Evolutionary conservation across 192 early-diverging fungal genomes (phyloP), one percentile per base, ranked within the genome.

Genomic region (Podila clonocystis): DNA sequence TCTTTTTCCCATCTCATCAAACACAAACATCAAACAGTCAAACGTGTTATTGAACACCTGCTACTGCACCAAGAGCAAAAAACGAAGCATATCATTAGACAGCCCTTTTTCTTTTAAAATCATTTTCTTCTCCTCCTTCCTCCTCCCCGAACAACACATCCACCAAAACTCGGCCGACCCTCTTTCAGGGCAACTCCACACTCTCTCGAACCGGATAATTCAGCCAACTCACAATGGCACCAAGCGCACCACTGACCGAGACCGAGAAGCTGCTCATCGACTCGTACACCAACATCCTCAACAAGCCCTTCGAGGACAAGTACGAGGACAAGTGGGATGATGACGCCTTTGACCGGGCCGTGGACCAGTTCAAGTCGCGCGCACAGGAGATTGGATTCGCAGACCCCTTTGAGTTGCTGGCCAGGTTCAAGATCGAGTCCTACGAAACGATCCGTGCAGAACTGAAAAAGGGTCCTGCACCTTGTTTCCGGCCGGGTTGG

Each of bases 261-360:
- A 80, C 70, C 8, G 77, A 80, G 36, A 72, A 73, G 57, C 67
- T 69, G 19, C 60, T 80, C 50, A 71, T 80, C 49, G 77, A 80
- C 52, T 70, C 77, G 45, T 80, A 80, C 67, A 80, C 61, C 34
- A 80, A 58, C 2, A 80, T 80, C 67, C 70, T 80, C 30, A 58
- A 69, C 24, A 73, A 80, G 29, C 77, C 77, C 29, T 80, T 80
- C 48, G 65, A 69, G n/a, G 71, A 80, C 67, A 80, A 72, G 67
- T 80, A 73, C 60, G 77, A 80, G 71, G 77, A 80, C 26, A 63
- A 61, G 58, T 80, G 77, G 77, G 60, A 73, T 33, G 77, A 80
- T 61, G 77, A 80, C 26, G 65, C 77, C 19, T 80, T 80, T 65
- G 77, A 80, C 33, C 77, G 77, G 2, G 77, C 77, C n/a, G 52